Evolutionary conservation across 192 early-diverging fungal species (phyloP).

Genomic region (Coemansia sp.): DNA sequence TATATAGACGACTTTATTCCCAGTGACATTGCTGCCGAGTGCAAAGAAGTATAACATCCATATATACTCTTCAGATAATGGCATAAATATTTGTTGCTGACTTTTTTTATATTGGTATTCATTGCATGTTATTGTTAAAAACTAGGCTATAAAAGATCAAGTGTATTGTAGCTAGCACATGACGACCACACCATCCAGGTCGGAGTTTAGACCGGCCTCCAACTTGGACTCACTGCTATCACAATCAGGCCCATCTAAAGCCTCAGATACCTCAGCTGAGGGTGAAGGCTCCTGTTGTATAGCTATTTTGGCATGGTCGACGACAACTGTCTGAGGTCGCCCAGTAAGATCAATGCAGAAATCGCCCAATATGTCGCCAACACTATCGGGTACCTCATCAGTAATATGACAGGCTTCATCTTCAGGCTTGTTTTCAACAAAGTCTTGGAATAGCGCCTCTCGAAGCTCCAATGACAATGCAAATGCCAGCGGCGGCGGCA

Average conservation of each 20-base stretch:
- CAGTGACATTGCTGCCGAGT: slow-evolving; percentile 31
- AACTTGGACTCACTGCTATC: not conserved
- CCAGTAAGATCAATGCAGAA: slow-evolving; percentile 21
- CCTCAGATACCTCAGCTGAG: not conserved
- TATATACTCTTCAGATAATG: not conserved
- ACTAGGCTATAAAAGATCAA: not conserved
- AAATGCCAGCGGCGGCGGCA: slow-evolving; percentile 64
- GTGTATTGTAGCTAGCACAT: not conserved
- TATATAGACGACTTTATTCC: slow-evolving; percentile 37
- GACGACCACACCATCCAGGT: not conserved
- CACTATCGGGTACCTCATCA: not conserved
- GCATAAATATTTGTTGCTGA: not conserved
- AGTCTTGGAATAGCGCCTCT: slow-evolving; percentile 54
- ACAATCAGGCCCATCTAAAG: not conserved
- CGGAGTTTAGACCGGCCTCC: not conserved
- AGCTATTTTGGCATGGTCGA: not conserved
- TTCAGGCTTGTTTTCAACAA: slow-evolving; percentile 2
- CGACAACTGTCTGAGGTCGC: not conserved
- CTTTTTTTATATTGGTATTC: not conserved
- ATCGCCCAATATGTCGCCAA: slow-evolving; percentile 19
- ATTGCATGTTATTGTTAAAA: not conserved
- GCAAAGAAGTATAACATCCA: not conserved
- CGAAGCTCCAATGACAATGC: slow-evolving; percentile 58
- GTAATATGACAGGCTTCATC: slow-evolving; percentile 1
- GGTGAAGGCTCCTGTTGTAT: not conserved